Conservation (phyloP, 2,329 filamentous ascomycete genomes). For the Aspergillus ochraceoroseus region DNA sequence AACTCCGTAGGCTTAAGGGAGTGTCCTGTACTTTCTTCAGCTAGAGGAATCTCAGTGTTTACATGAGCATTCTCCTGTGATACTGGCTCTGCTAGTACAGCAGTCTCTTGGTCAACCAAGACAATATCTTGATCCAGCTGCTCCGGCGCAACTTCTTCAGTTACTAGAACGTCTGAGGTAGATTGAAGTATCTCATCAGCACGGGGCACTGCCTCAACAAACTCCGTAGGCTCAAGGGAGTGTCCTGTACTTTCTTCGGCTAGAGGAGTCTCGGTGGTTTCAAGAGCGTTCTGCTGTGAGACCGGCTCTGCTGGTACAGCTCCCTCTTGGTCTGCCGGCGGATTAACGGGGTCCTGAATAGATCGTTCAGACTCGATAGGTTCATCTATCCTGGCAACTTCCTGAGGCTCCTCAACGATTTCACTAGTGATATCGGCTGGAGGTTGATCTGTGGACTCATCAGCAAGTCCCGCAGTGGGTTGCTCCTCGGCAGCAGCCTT, state of each 20-base stretch:
- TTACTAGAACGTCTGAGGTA: too few relatives aligned
- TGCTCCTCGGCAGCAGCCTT: slow-evolving; percentile 12
- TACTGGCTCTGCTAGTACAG: background rate
- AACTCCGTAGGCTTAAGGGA: background rate
- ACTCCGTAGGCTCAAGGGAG: background rate
- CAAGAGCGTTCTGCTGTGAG: too few relatives aligned
- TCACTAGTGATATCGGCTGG: slow-evolving; percentile 1
- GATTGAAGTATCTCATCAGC: too few relatives aligned
- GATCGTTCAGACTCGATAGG: background rate
- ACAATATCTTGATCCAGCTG: slow-evolving; percentile 1
- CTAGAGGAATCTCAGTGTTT: background rate
- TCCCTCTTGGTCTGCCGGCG: background rate
- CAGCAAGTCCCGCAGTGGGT: background rate
- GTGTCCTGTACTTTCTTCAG: background rate
- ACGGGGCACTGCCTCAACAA: background rate
- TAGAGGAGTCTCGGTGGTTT: background rate
- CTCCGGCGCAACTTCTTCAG: too few relatives aligned
- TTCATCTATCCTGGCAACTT: background rate
- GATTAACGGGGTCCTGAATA: background rate
- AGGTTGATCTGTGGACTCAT: slow-evolving; percentile 9
- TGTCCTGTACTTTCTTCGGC: background rate
- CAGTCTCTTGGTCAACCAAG: background rate
- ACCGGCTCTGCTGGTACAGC: slow-evolving; percentile 1
- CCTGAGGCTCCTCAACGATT: slow-evolving; percentile 4
- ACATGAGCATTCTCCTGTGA: too few relatives aligned